These are phyloP conservation scores for Echites panduratus DNA, from an alignment of 257 asterid genomes.

Conservation along the genomic window DNA sequence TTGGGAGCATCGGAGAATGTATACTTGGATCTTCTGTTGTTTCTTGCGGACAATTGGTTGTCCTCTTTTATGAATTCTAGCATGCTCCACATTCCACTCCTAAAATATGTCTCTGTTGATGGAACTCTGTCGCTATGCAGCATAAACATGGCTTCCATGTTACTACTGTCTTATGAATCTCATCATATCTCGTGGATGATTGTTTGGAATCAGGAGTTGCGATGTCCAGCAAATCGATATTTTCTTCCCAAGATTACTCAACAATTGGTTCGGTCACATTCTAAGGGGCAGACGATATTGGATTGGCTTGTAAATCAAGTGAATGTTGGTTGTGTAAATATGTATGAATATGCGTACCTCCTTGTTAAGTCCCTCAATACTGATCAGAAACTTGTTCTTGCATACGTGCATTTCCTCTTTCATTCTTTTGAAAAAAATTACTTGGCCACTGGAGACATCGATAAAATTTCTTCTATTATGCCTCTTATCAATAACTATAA, in stretches of 20 bases:
- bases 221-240: slow-evolving; percentile 1
- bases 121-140: slow-evolving; percentile 20
- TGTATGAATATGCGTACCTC: slow-evolving; percentile 15
- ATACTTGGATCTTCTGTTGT: slow-evolving; percentile 26
- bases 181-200: slow-evolving; percentile 28
- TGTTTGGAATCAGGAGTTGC: slow-evolving; percentile 30
- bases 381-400: slow-evolving; percentile 16
- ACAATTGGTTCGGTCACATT: slow-evolving; percentile 5
- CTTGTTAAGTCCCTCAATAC: slow-evolving; percentile 1
- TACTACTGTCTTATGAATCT: slow-evolving; percentile 6
- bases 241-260: slow-evolving; percentile 21
- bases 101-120: slow-evolving; percentile 18
- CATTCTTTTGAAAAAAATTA: slow-evolving; percentile 10
- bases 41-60: slow-evolving; percentile 27
- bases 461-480: slow-evolving; percentile 5
- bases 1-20: slow-evolving; percentile 25
- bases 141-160: slow-evolving; percentile 10
- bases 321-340: slow-evolving; percentile 4
- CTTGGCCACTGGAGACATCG: slow-evolving; percentile 8
- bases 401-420: slow-evolving; percentile 20
- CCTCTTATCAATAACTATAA: slow-evolving; percentile 27
- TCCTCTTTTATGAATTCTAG: slow-evolving; percentile 15
- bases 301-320: slow-evolving; percentile 27
- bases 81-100: slow-evolving; percentile 16
- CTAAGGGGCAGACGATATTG: slow-evolving; percentile 6